Evolutionary conservation across 352 stramenopile species (phyloP).

Genomic region (Paralagenidium karlingii): DNA sequence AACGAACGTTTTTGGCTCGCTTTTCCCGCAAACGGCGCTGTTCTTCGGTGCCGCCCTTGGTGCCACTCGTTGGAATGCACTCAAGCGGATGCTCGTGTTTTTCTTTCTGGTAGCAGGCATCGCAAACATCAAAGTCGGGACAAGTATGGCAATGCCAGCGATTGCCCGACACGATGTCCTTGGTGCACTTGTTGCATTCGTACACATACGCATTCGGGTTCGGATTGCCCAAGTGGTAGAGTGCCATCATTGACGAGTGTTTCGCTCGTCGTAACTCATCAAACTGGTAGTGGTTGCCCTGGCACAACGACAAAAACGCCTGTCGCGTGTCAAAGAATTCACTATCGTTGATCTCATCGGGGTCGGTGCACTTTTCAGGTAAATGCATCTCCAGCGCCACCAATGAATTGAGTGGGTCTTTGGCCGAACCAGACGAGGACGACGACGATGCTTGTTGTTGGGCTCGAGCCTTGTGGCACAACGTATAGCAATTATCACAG

Average conservation of each 20-base stretch:
- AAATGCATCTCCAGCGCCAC: conserved; percentile 39
- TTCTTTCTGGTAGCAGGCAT: conserved; percentile 75
- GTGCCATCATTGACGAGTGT: conserved; percentile 99
- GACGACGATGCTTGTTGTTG: conserved; percentile 32
- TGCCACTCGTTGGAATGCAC: conserved; percentile 37
- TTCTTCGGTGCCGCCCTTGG: conserved; percentile 34
- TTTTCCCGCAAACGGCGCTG: conserved; percentile 63
- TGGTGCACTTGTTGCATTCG: conserved; percentile 75
- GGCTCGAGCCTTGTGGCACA: too few species aligned
- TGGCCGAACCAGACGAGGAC: conserved; percentile 22
- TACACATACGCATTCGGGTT: conserved; percentile 82
- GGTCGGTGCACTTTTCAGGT: conserved; percentile 62
- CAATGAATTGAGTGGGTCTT: conserved; percentile 28
- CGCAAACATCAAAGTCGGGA: conserved; percentile 84
- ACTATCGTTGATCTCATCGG: conserved; percentile 75
- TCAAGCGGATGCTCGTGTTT: conserved; percentile 69
- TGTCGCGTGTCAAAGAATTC: conserved; percentile 95
- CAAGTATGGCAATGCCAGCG: conserved; percentile 85
- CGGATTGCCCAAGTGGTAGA: conserved; percentile 98
- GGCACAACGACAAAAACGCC: conserved; percentile 95
- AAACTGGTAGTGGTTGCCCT: conserved; percentile 98
- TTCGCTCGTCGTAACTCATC: conserved; percentile 97
- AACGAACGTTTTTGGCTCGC: conserved; percentile 89
- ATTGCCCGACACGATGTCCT: conserved; percentile 71
- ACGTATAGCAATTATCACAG: conserved; percentile 64